phyloP scores from a whole-genome alignment of 495 filamentous ascomycete genomes.

The Oleoguttula mirabilis region DNA sequence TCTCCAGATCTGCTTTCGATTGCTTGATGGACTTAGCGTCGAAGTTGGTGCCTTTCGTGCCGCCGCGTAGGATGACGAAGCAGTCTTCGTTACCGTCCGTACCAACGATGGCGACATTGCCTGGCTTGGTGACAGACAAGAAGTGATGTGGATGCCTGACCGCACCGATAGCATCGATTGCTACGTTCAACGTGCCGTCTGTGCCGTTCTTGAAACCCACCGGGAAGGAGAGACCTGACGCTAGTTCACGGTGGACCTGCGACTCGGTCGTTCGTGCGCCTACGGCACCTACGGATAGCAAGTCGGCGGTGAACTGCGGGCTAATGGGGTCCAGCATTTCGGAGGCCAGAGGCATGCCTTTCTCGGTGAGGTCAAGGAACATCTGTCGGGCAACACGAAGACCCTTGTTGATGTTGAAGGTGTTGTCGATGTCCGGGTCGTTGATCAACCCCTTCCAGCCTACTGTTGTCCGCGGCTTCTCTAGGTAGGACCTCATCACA shows the following conservation, averaged over 20 bases:
- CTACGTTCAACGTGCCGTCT: conserved; percentile 78
- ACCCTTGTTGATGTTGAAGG: conserved; percentile 98
- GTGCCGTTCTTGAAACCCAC: conserved; percentile 99
- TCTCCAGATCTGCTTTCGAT: conserved; percentile 55
- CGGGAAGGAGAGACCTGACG: conserved; percentile 88
- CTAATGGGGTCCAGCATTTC: conserved; percentile 99
- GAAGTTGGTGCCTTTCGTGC: conserved; percentile 88
- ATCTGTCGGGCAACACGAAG: conserved; percentile 75
- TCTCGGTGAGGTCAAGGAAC: conserved; percentile 85
- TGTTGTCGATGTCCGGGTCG: conserved; percentile 96
- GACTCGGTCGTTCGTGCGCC: conserved; percentile 92
- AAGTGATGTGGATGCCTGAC: conserved; percentile 94
- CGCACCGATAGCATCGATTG: conserved; percentile 92
- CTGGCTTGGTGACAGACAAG: conserved; percentile 94
- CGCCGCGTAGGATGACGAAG: conserved; percentile 93
- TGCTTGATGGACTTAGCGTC: conserved; percentile 70
- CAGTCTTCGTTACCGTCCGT: conserved; percentile 96
- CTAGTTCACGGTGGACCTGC: conserved; percentile 89
- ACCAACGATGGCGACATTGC: conserved; percentile 89
- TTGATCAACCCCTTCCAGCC: conserved; percentile 99
- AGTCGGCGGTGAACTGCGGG: conserved; percentile 93
- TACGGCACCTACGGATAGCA: conserved; percentile 81
- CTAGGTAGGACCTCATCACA: conserved; percentile 95
- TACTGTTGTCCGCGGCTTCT: conserved; percentile 96
- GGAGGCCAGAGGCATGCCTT: conserved; percentile 95